These are phyloP conservation scores for Hymenoscyphus fraxineus DNA, from an alignment of 2,329 filamentous ascomycete species.

Conservation along the genomic window DNA sequence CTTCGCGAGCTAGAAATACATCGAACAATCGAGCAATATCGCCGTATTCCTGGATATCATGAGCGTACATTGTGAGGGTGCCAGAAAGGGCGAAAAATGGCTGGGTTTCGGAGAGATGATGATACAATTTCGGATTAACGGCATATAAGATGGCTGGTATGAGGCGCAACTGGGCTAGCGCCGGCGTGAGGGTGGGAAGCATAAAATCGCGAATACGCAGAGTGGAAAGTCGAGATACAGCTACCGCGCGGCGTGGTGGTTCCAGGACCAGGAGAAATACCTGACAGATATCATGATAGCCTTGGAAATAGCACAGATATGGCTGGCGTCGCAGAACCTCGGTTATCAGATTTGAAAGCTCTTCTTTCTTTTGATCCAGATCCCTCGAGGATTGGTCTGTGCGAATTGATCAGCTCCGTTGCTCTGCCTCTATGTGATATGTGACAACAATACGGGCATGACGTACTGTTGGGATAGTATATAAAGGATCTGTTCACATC, in stretches of 20 bases:
- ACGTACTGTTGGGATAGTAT: conserved; percentile 81
- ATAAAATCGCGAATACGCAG: conserved; percentile 96
- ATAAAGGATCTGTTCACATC: conserved; percentile 97
- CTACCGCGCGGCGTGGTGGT: conserved; percentile 52
- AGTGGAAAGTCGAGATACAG: conserved; percentile 77
- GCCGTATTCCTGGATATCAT: conserved; percentile 86
- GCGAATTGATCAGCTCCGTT: conserved; percentile 24
- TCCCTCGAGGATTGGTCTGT: conserved; percentile 68
- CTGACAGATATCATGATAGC: conserved; percentile 97
- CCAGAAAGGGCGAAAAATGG: conserved; percentile 94
- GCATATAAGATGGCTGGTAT: conserved; percentile 75
- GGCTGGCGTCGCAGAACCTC: conserved; percentile 77
- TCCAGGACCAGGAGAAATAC: conserved; percentile 86
- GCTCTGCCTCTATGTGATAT: conserved; percentile 20
- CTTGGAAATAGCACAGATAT: conserved; percentile 92
- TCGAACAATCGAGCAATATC: conserved; percentile 92
- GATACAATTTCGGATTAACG: conserved; percentile 67
- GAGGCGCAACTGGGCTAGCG: conserved; percentile 78
- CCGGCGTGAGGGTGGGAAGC: conserved; percentile 80
- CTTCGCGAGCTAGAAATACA: conserved; percentile 80
- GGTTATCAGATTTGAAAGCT: conserved; percentile 77
- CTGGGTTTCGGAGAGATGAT: conserved; percentile 71
- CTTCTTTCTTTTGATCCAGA: conserved; percentile 65
- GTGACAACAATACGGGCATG: conserved; percentile 21
- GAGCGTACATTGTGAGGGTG: conserved; percentile 92